A percentile compares a stretch with the other conserved stretches of the same genome.
Conservation (phyloP, 768 basidiomycete species). For the Mrakia gelida region DNA sequence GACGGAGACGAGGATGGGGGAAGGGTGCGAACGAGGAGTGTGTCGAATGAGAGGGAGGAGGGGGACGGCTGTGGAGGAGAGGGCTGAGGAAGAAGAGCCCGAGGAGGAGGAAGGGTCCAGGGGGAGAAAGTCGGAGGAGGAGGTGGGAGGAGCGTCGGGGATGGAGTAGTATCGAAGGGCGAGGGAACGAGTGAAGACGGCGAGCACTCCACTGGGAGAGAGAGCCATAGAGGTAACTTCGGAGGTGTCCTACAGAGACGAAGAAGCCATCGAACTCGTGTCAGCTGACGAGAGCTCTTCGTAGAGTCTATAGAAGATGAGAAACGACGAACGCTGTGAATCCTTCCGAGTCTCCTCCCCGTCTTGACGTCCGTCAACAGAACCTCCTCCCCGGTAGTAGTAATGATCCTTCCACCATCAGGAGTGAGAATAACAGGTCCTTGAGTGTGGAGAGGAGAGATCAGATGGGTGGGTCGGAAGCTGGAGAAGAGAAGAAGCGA, state of each 20-base stretch:
- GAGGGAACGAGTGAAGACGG: conserved; percentile 75
- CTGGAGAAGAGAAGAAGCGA: conserved; percentile 6
- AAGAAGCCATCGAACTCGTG: background rate
- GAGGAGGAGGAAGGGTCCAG: conserved; percentile 40
- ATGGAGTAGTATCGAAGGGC: conserved; percentile 80
- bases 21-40: conserved; percentile 79
- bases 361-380: conserved; percentile 72
- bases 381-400: conserved; percentile 81
- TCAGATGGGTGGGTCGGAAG: conserved; percentile 28
- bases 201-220: conserved; percentile 59
- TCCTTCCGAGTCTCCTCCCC: conserved; percentile 71
- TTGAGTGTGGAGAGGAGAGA: conserved; percentile 73
- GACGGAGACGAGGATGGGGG: conserved; percentile 85
- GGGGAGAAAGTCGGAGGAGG: conserved; percentile 34
- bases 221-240: conserved; percentile 77
- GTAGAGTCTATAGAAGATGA: background rate
- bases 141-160: conserved; percentile 45
- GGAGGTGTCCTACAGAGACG: conserved; percentile 64
- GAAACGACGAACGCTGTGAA: conserved; percentile 79
- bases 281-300: background rate
- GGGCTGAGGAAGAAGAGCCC: conserved; percentile 39
- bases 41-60: conserved; percentile 52
- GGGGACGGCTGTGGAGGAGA: conserved; percentile 53
- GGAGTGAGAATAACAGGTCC: conserved; percentile 75
- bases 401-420: conserved; percentile 75